phyloP scores from a whole-genome alignment of 1,139 yeast genomes.

The Yamadazyma friedrichii region DNA sequence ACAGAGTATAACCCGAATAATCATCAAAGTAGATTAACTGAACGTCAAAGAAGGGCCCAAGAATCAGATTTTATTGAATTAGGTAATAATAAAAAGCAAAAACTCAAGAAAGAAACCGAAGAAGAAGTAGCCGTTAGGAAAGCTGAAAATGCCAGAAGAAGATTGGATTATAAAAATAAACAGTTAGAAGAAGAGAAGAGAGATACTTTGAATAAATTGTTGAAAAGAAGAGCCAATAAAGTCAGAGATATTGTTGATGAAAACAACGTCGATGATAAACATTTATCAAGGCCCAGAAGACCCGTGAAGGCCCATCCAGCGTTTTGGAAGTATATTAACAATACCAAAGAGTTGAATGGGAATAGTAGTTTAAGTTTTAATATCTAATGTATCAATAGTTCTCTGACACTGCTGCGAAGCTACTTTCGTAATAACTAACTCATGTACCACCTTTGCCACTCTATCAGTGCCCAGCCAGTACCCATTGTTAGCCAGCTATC shows the following conservation, averaged over 20 bases:
- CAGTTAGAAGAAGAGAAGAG: conserved; percentile 88
- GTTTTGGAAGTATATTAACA: conserved; percentile 23
- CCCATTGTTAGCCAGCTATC: too few relatives aligned
- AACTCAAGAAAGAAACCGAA: conserved; percentile 59
- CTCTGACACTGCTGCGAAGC: too few relatives aligned
- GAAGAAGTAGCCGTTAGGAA: conserved; percentile 81
- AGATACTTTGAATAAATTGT: conserved; percentile 81
- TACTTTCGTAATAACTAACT: too few relatives aligned
- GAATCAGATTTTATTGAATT: conserved; percentile 33
- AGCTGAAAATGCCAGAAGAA: conserved; percentile 85
- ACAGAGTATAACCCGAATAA: conserved; percentile 43
- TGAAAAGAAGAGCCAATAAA: conserved; percentile 79
- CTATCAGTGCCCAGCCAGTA: too few relatives aligned
- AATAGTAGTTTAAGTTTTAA: conserved; percentile 21
- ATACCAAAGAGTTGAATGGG: conserved; percentile 16
- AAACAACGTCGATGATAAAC: conserved; percentile 15
- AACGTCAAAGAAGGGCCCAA: conserved; percentile 51
- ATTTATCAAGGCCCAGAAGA: conserved; percentile 31
- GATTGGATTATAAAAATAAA: conserved; percentile 82
- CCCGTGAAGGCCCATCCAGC: conserved; percentile 36
- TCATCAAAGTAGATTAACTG: conserved; percentile 59
- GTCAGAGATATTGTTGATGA: conserved; percentile 33
- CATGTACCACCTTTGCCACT: too few relatives aligned
- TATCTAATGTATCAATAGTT: conserved; percentile 1
- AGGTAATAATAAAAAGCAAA: conserved; percentile 16